Percentiles rank a stretch among this genome's conserved stretches.
Evolutionary conservation across 2,329 filamentous ascomycete genomes (phyloP).

Genomic region (Paraphoma chrysanthemicola): DNA sequence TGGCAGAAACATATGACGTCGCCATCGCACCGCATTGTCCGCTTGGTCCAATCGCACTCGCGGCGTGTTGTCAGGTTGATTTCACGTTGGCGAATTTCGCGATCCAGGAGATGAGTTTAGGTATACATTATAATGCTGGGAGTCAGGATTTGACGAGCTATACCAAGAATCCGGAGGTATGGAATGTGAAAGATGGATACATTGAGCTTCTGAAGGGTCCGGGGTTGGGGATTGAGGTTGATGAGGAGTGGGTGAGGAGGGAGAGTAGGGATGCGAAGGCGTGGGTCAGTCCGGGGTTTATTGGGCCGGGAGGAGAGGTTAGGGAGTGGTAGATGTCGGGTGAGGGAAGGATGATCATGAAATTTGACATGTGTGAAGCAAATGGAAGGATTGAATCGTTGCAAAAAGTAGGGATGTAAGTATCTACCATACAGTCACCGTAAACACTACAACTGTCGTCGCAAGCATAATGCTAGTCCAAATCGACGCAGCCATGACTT

Average conservation of each 20-base stretch:
- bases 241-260: slow-evolving; percentile 45
- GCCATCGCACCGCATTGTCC: slow-evolving; percentile 77
- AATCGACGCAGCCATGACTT: slow-evolving; percentile 1
- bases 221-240: slow-evolving; percentile 39
- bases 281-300: slow-evolving; percentile 65
- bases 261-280: slow-evolving; percentile 62
- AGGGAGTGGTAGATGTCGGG: slow-evolving; percentile 56
- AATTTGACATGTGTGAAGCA: neutral
- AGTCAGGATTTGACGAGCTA: slow-evolving; percentile 62
- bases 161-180: slow-evolving; percentile 68
- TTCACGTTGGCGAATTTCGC: slow-evolving; percentile 66
- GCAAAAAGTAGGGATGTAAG: neutral
- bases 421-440: slow-evolving; percentile 1
- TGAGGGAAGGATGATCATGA: slow-evolving; percentile 71
- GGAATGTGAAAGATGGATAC: slow-evolving; percentile 71
- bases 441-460: slow-evolving; percentile 6
- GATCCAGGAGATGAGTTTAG: slow-evolving; percentile 80
- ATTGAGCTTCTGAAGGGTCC: slow-evolving; percentile 61
- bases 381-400: too few relatives aligned
- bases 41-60: slow-evolving; percentile 74
- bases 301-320: slow-evolving; percentile 58
- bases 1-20: slow-evolving; percentile 77
- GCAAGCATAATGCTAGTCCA: slow-evolving; percentile 3
- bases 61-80: slow-evolving; percentile 73
- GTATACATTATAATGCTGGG: slow-evolving; percentile 75